Evolutionary conservation across 768 basidiomycete species (phyloP).

Genomic region (Epithele typhae): DNA sequence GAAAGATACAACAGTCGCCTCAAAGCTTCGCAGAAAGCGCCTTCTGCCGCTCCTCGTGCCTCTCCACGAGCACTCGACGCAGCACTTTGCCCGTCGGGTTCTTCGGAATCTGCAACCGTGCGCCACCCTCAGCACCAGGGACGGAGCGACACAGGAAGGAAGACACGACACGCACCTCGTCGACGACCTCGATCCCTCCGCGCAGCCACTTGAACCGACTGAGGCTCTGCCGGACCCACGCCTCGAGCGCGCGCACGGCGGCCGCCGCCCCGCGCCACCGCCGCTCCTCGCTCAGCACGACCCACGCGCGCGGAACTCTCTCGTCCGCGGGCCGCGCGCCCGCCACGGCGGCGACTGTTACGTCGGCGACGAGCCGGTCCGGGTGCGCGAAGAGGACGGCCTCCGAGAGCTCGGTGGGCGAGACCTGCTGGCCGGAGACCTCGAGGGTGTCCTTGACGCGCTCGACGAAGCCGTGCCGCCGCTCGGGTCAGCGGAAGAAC

Average conservation of each 20-base stretch:
- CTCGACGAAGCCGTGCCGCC: constrained; percentile 71
- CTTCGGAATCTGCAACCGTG: constrained; percentile 71
- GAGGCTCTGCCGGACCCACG: constrained; percentile 57
- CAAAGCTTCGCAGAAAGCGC: too few species aligned
- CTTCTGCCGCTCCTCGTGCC: constrained; percentile 36
- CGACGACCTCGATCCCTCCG: constrained; percentile 65
- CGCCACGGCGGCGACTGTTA: constrained; percentile 66
- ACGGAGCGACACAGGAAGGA: too few species aligned
- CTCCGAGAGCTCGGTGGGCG: constrained; percentile 78
- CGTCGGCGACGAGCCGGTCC: constrained; percentile 56
- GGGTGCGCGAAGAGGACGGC: constrained; percentile 59
- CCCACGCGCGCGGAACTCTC: constrained; percentile 74
- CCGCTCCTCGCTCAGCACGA: constrained; percentile 60
- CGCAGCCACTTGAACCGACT: constrained; percentile 76
- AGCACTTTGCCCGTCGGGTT: constrained; percentile 70
- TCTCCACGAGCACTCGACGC: constrained; percentile 56
- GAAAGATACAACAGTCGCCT: too few species aligned
- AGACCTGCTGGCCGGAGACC: constrained; percentile 75
- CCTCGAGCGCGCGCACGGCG: constrained; percentile 45
- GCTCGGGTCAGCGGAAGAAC: too few species aligned
- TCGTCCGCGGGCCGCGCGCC: constrained; percentile 71
- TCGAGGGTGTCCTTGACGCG: constrained; percentile 83
- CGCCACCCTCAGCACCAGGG: too few species aligned
- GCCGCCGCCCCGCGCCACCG: constrained; percentile 39
- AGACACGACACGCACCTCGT: constrained; percentile 52